Evolutionary conservation across 2,329 filamentous ascomycete genomes (phyloP).

Genomic region (Escovopsis sp.): DNA sequence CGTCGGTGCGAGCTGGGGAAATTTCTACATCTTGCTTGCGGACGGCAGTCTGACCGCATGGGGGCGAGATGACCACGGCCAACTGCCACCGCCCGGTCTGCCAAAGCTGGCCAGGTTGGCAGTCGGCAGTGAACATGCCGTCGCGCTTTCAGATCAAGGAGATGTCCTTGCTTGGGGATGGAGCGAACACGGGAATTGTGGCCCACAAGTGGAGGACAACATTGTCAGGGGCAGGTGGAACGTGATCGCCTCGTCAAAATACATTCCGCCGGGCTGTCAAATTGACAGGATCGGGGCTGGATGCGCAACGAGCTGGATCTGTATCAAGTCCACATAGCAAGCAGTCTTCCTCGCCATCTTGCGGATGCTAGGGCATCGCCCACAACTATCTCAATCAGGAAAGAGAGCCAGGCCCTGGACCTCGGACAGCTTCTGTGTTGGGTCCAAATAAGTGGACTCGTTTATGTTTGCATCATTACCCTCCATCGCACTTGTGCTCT

Average conservation of each 20-base stretch:
- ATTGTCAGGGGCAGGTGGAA: slow-evolving; percentile 58
- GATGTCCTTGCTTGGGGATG: slow-evolving; percentile 81
- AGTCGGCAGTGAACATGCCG: slow-evolving; percentile 78
- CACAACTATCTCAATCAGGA: slow-evolving; percentile 15
- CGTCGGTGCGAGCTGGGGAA: slow-evolving; percentile 69
- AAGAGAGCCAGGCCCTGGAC: slow-evolving; percentile 34
- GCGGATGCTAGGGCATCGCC: neutral
- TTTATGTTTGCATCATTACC: slow-evolving; percentile 11
- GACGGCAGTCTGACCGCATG: slow-evolving; percentile 52
- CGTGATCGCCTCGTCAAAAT: slow-evolving; percentile 43
- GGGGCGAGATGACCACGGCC: slow-evolving; percentile 76
- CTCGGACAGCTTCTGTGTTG: slow-evolving; percentile 60
- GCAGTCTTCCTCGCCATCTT: too few species aligned
- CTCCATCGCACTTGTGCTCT: slow-evolving; percentile 8
- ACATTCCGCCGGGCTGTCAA: slow-evolving; percentile 32
- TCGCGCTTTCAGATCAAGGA: slow-evolving; percentile 50
- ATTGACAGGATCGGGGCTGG: slow-evolving; percentile 61
- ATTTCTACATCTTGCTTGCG: slow-evolving; percentile 52
- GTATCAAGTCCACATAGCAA: slow-evolving; percentile 18
- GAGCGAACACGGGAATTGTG: slow-evolving; percentile 97
- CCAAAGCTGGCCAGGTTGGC: slow-evolving; percentile 49
- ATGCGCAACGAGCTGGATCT: slow-evolving; percentile 79
- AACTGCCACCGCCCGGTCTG: slow-evolving; percentile 51
- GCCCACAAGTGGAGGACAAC: slow-evolving; percentile 45
- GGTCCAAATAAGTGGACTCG: slow-evolving; percentile 35